These are phyloP conservation scores for Cystofilobasidium ferigula DNA, from an alignment of 768 basidiomycete genomes.

Conservation along the genomic window DNA sequence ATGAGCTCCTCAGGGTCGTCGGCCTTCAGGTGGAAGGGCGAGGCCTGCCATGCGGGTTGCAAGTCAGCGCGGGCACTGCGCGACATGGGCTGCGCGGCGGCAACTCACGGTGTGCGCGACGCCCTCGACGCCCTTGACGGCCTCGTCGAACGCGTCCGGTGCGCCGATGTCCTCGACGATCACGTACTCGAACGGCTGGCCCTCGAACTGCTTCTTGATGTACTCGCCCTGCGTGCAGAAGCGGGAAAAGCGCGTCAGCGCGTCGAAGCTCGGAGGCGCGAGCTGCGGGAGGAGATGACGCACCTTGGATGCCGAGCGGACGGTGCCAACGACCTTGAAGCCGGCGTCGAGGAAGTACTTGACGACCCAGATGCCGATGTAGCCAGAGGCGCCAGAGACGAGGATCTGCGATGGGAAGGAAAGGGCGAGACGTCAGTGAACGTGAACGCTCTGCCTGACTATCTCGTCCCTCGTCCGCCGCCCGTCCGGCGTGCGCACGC, in stretches of 20 bases:
- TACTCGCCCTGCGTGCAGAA: slow-evolving; percentile 42
- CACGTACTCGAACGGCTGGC: slow-evolving; percentile 52
- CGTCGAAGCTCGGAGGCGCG: background rate
- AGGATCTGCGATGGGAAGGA: slow-evolving; percentile 25
- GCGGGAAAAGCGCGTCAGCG: background rate
- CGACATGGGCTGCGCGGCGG: background rate
- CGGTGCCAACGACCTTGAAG: slow-evolving; percentile 55
- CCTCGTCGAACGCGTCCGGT: slow-evolving; percentile 61
- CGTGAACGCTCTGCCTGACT: no score
- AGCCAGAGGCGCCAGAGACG: slow-evolving; percentile 38
- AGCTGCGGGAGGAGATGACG: background rate
- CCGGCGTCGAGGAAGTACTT: slow-evolving; percentile 51
- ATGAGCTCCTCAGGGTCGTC: slow-evolving; percentile 44
- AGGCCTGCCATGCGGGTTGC: background rate
- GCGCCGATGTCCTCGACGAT: slow-evolving; percentile 59
- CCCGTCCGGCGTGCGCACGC: no score
- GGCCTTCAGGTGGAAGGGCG: slow-evolving; percentile 29
- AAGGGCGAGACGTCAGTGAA: background rate
- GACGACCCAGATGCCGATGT: slow-evolving; percentile 52
- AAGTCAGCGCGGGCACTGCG: background rate
- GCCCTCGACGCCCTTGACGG: slow-evolving; percentile 62
- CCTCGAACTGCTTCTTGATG: slow-evolving; percentile 47
- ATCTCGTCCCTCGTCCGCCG: no score
- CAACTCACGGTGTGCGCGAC: slow-evolving; percentile 39
- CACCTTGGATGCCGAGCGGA: slow-evolving; percentile 51